These are phyloP conservation scores for Lotus japonicus DNA, from an alignment of 306 rosid species.

Conservation along the genomic window DNA sequence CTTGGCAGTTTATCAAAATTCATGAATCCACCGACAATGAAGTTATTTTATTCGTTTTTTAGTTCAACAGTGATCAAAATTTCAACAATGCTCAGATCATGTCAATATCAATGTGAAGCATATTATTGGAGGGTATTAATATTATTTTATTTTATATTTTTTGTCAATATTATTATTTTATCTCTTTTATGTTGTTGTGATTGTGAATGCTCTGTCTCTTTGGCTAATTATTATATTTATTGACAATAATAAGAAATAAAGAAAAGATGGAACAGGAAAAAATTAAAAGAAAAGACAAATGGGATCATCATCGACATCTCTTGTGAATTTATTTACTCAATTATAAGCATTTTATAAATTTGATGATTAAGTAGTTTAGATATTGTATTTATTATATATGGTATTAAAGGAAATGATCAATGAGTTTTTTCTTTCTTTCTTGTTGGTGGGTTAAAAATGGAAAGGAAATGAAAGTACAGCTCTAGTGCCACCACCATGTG, in stretches of 20 bases:
- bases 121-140: constrained; percentile 17
- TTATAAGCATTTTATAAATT: background rate
- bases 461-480: background rate
- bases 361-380: background rate
- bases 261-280: too few species aligned
- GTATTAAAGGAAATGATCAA: background rate
- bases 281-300: background rate
- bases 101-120: constrained; percentile 5
- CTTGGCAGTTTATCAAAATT: constrained; percentile 39
- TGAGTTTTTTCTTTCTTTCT: background rate
- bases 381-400: background rate
- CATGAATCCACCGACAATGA: constrained; percentile 56
- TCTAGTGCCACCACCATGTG: background rate
- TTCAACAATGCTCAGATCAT: background rate
- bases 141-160: constrained; percentile 3
- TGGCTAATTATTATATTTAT: too few species aligned
- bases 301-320: constrained; percentile 2
- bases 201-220: background rate
- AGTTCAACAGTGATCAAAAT: background rate
- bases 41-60: constrained; percentile 24
- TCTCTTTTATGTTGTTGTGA: background rate
- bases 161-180: background rate
- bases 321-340: background rate
- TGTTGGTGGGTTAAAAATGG: background rate
- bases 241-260: too few species aligned